Evolutionary conservation across 2,329 filamentous ascomycete genomes (phyloP), one percentile per base, ranked within the genome.

Genomic region (Eutypa lata): DNA sequence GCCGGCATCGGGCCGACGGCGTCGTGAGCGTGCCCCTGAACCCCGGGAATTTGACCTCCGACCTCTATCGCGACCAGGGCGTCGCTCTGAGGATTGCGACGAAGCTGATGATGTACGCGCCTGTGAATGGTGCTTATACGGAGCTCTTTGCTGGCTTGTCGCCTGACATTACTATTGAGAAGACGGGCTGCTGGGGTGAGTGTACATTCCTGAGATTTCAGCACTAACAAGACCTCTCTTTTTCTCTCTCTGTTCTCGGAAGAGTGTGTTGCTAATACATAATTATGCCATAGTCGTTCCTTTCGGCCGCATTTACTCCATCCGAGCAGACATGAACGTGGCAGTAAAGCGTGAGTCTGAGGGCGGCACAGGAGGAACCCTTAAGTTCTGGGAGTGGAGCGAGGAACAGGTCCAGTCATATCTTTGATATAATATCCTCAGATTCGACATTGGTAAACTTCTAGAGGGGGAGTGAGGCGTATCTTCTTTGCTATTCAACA

Each of bases 81-180:
- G 37, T 59, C 0, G 11, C 69, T 1, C 52, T 65, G 1, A 57
- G 53, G 6, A 50, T 54, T 3, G 57, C 57, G 35, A 61, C 63
- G 5, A 49, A 68, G 1, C 61, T 44, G 7, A 24, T 44, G 4
- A 14, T 21, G 6, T 44, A 68, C 50, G 65, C 70, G 0, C 18
- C 63, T 0, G 51, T 70, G 11, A 62, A 70, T 26, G 79, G 77
- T 0, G 77, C 76, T 0, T 80, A 78, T 58, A 78, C 78, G 0
- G 71, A 76, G 53, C 57, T 81, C 1, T 82, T 72, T 53, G 71
- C 76, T 0, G 77, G 69, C 0, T 64, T 77, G 38, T 75, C 76
- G 0, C 71, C 72, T 0, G 69, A 77, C 0, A 64, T 80, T 3
- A 75, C 69, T 0, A 38, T 69, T 1, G 72, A 73, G 33, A 69